A percentile compares a stretch with the other conserved stretches of the same genome.
phyloP scores from a whole-genome alignment of 2,329 filamentous ascomycete species.

The Colletotrichum limetticola region DNA sequence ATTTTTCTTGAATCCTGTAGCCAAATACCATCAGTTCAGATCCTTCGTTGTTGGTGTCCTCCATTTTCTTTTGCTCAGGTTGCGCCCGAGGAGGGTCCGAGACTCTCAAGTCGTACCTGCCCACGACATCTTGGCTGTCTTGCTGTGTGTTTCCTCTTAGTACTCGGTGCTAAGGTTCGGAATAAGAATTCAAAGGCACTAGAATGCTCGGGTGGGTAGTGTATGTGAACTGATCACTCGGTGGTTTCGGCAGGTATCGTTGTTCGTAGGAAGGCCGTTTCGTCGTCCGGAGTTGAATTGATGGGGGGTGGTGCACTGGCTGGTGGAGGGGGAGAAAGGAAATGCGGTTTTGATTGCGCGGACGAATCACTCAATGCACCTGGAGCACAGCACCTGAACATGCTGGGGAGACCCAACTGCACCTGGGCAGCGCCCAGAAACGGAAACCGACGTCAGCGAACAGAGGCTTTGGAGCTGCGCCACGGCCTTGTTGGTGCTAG shows the following conservation, averaged over 20 bases:
- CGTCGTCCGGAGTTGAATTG: slow-evolving; percentile 27
- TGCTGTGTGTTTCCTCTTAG: neutral
- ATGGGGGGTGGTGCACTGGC: neutral
- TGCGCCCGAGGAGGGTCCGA: slow-evolving; percentile 6
- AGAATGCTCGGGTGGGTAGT: neutral
- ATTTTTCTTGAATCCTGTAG: slow-evolving; percentile 77
- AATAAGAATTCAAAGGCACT: neutral
- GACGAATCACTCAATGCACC: slow-evolving; percentile 27
- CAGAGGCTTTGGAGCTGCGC: slow-evolving; percentile 21
- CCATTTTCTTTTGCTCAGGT: neutral
- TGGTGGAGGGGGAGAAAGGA: neutral
- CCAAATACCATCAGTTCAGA: slow-evolving; percentile 12
- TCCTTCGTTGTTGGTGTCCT: neutral
- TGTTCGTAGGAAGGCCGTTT: slow-evolving; percentile 16
- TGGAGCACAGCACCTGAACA: too few relatives aligned
- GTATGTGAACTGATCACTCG: slow-evolving; percentile 2
- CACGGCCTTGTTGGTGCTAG: slow-evolving; percentile 2
- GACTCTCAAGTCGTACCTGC: slow-evolving; percentile 49
- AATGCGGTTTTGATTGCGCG: slow-evolving; percentile 32
- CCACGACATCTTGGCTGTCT: slow-evolving; percentile 55
- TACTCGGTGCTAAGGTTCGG: neutral
- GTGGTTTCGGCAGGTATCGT: slow-evolving; percentile 20
- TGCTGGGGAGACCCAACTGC: slow-evolving; percentile 25
- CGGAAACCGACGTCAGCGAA: slow-evolving; percentile 39
- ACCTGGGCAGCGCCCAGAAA: neutral